Conservation (phyloP, 331 rosid species). For the Malus hybrid region DNA sequence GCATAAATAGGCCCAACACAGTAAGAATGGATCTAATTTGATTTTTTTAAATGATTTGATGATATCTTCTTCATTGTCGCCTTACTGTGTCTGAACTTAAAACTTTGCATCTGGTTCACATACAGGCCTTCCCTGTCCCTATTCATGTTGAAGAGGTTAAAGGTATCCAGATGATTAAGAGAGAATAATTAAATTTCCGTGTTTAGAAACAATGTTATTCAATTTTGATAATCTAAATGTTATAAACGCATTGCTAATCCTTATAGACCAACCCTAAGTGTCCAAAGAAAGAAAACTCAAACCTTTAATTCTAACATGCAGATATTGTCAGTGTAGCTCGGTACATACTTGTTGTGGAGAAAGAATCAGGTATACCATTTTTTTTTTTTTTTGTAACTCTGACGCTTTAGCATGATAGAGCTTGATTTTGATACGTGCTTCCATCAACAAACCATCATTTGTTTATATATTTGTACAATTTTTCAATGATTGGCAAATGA, state of each 20-base stretch:
- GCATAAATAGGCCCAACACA: constrained; percentile 64
- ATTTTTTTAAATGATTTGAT: neutral
- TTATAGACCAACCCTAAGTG: neutral
- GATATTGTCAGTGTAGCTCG: constrained; percentile 63
- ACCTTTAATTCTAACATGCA: constrained; percentile 26
- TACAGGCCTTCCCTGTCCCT: constrained; percentile 72
- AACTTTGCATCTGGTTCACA: constrained; percentile 9
- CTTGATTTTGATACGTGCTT: neutral
- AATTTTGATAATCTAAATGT: neutral
- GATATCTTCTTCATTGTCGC: neutral
- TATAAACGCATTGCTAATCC: neutral
- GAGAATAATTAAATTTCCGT: neutral
- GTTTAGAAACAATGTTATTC: too few species aligned
- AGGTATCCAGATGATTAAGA: constrained; percentile 43
- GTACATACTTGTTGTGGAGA: constrained; percentile 85
- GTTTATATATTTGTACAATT: constrained; percentile 30
- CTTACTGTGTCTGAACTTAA: constrained; percentile 1
- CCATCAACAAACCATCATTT: neutral
- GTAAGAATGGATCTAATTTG: constrained; percentile 36
- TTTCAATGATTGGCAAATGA: constrained; percentile 86
- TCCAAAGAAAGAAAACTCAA: neutral
- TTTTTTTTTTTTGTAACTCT: neutral
- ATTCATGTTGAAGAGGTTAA: constrained; percentile 74
- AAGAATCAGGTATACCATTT: constrained; percentile 65
- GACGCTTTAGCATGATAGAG: neutral